phyloP scores from a whole-genome alignment of 768 basidiomycete genomes.

The Russula sp. region DNA sequence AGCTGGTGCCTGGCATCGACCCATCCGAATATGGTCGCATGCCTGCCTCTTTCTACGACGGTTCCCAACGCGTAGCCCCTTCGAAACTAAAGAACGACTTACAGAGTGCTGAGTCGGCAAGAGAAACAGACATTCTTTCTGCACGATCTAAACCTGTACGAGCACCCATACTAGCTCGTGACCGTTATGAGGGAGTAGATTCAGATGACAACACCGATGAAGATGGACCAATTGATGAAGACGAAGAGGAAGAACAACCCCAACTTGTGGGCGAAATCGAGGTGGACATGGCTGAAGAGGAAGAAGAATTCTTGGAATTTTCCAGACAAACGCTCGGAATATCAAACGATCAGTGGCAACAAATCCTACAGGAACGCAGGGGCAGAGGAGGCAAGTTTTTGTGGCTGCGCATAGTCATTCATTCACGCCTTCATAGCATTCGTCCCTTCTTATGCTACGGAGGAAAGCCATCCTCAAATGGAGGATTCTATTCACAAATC shows the following conservation, averaged over 20 bases:
- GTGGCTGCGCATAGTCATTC: background rate
- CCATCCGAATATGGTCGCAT: slow-evolving; percentile 86
- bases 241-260: slow-evolving; percentile 75
- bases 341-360: slow-evolving; percentile 77
- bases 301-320: slow-evolving; percentile 93
- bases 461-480: slow-evolving; percentile 12
- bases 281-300: slow-evolving; percentile 87
- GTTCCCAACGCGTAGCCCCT: slow-evolving; percentile 60
- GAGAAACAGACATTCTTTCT: background rate
- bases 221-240: slow-evolving; percentile 42
- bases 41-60: slow-evolving; percentile 60
- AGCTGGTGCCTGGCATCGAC: slow-evolving; percentile 72
- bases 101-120: background rate
- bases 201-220: slow-evolving; percentile 85
- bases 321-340: slow-evolving; percentile 89
- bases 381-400: slow-evolving; percentile 67
- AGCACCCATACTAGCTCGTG: slow-evolving; percentile 72
- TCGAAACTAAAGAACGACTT: slow-evolving; percentile 38
- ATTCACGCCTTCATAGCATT: slow-evolving; percentile 20
- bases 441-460: slow-evolving; percentile 22
- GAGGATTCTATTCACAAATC: background rate
- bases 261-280: slow-evolving; percentile 80
- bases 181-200: slow-evolving; percentile 87
- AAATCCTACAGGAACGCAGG: slow-evolving; percentile 75
- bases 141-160: slow-evolving; percentile 41